These are phyloP conservation scores for Dactylellina parvicollis DNA, from an alignment of 2,329 filamentous ascomycete genomes.

Conservation along the genomic window DNA sequence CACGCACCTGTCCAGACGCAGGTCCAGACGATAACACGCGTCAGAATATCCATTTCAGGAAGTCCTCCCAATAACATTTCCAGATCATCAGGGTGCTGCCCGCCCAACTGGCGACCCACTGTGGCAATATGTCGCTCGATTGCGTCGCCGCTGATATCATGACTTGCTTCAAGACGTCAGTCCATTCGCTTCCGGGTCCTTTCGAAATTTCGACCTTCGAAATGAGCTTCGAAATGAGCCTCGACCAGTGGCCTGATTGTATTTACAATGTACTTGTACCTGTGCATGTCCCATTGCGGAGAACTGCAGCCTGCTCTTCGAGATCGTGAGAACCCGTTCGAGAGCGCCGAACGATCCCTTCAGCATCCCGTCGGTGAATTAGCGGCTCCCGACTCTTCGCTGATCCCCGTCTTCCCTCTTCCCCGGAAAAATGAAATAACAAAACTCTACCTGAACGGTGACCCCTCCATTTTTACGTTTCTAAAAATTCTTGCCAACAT, in stretches of 20 bases:
- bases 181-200: neutral
- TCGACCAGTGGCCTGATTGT: neutral
- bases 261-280: neutral
- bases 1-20: slow-evolving; percentile 24
- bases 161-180: neutral
- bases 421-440: neutral
- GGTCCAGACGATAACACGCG: slow-evolving; percentile 3
- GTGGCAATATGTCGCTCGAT: slow-evolving; percentile 2
- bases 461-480: slow-evolving; percentile 21
- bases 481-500: slow-evolving; percentile 31
- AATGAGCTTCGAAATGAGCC: neutral
- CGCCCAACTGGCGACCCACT: too few relatives aligned
- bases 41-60: slow-evolving; percentile 9
- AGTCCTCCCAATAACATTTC: slow-evolving; percentile 2
- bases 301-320: neutral
- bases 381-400: neutral
- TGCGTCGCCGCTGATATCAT: neutral
- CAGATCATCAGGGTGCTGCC: too few relatives aligned
- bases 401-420: slow-evolving; percentile 7
- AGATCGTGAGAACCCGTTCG: neutral
- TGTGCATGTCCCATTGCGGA: neutral
- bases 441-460: neutral
- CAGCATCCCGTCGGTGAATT: slow-evolving; percentile 20
- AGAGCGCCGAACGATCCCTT: slow-evolving; percentile 1
- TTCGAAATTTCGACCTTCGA: neutral